phyloP scores from a whole-genome alignment of 306 rosid species.

The Prinsepia uniflora region DNA sequence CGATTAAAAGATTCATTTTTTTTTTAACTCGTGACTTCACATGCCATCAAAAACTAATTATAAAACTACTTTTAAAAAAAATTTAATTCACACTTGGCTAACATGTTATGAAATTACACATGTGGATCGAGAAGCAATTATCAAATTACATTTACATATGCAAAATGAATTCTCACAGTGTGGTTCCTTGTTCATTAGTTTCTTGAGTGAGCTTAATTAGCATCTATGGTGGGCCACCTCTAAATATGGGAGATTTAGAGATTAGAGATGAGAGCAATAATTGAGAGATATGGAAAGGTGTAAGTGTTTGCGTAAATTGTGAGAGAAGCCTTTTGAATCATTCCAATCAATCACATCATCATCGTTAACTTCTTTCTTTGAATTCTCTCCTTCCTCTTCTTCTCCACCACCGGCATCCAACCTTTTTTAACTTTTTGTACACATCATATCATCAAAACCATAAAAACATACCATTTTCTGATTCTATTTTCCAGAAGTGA shows the following conservation, averaged over 20 bases:
- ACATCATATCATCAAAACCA: not conserved
- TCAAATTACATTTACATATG: too few species aligned
- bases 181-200: not conserved
- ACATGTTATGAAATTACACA: too few species aligned
- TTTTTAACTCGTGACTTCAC: too few species aligned
- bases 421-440: not conserved
- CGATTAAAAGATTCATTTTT: too few species aligned
- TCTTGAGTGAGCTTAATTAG: not conserved
- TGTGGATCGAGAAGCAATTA: too few species aligned
- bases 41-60: too few species aligned
- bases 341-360: conserved; percentile 16
- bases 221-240: not conserved
- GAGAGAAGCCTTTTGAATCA: conserved; percentile 39
- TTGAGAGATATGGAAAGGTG: conserved; percentile 8
- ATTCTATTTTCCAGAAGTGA: conserved; percentile 6
- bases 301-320: conserved; percentile 29
- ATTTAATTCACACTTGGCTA: too few species aligned
- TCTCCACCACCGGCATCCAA: not conserved
- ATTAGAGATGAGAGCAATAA: conserved; percentile 23
- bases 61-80: too few species aligned
- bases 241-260: too few species aligned
- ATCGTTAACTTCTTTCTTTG: conserved; percentile 22
- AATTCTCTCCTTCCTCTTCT: conserved; percentile 12
- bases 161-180: not conserved
- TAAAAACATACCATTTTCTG: not conserved